A percentile compares a stretch with the other conserved stretches of the same genome.
Conservation (phyloP, 495 filamentous ascomycete genomes). For the Articulospora tetracladia region DNA sequence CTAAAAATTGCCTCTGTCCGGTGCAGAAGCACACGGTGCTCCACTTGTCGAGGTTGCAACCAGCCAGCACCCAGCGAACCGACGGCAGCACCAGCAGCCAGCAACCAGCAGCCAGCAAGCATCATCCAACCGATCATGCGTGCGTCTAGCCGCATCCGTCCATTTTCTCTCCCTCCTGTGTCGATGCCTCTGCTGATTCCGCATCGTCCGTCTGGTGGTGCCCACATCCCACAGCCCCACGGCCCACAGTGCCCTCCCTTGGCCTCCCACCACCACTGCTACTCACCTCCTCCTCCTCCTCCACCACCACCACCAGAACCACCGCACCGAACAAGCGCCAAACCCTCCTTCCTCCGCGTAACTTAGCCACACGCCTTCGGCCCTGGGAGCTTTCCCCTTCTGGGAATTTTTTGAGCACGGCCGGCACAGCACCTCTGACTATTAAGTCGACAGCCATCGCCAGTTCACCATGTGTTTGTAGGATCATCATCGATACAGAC, state of each 20-base stretch:
- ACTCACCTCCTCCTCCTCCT: not conserved
- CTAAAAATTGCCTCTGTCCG: not conserved
- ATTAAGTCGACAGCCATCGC: slow-evolving; percentile 16
- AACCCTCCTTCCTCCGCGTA: slow-evolving; percentile 3
- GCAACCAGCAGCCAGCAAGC: not conserved
- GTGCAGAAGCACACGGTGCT: not conserved
- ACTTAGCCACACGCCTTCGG: slow-evolving; percentile 12
- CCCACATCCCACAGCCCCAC: not conserved
- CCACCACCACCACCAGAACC: not conserved
- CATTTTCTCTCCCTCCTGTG: not conserved
- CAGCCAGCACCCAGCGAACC: too few species aligned
- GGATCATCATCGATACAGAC: slow-evolving; percentile 18
- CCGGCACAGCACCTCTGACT: slow-evolving; percentile 17
- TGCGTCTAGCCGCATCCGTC: not conserved
- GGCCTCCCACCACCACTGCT: not conserved
- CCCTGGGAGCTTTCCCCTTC: slow-evolving; percentile 11
- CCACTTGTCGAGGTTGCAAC: not conserved
- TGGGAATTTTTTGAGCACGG: slow-evolving; percentile 14
- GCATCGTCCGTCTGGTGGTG: not conserved
- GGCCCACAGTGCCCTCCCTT: not conserved
- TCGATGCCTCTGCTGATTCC: too few species aligned
- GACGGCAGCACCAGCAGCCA: too few species aligned
- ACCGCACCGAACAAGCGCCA: slow-evolving; percentile 2
- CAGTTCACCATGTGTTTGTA: slow-evolving; percentile 16
- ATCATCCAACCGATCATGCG: not conserved